Conservation (phyloP, 345 rosid species). For the Zanthoxylum bungeanum region DNA sequence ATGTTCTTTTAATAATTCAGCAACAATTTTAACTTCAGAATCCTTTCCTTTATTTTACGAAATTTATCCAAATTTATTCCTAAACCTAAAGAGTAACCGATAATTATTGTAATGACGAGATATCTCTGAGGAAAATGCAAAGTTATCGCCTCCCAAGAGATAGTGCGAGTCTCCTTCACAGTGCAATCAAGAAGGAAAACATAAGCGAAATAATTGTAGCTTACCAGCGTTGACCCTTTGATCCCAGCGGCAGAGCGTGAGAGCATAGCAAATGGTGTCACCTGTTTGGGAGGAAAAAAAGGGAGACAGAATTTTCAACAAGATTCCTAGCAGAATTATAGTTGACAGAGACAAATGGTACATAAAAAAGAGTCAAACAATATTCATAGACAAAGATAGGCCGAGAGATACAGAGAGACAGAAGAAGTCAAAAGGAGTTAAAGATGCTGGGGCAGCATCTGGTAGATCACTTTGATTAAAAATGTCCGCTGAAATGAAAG, state of each 20-base stretch:
- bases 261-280: constrained; percentile 94
- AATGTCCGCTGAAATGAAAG: neutral
- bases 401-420: neutral
- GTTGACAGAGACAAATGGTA: neutral
- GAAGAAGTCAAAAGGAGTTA: neutral
- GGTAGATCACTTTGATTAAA: neutral
- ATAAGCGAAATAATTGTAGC: neutral
- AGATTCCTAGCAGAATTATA: neutral
- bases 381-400: neutral
- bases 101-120: neutral
- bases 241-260: constrained; percentile 95
- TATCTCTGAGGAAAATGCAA: neutral
- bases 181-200: constrained; percentile 1
- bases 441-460: neutral
- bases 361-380: neutral
- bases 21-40: neutral
- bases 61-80: neutral
- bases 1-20: neutral
- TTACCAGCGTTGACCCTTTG: constrained; percentile 92
- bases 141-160: neutral
- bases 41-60: neutral
- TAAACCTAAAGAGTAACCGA: neutral
- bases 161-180: neutral
- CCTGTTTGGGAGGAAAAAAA: constrained; percentile 40
- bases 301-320: neutral